A percentile compares a stretch with the other conserved stretches of the same genome.
Evolutionary conservation across 139 green algal genomes (phyloP).

Genomic region (Astrephomene gubernaculifera): DNA sequence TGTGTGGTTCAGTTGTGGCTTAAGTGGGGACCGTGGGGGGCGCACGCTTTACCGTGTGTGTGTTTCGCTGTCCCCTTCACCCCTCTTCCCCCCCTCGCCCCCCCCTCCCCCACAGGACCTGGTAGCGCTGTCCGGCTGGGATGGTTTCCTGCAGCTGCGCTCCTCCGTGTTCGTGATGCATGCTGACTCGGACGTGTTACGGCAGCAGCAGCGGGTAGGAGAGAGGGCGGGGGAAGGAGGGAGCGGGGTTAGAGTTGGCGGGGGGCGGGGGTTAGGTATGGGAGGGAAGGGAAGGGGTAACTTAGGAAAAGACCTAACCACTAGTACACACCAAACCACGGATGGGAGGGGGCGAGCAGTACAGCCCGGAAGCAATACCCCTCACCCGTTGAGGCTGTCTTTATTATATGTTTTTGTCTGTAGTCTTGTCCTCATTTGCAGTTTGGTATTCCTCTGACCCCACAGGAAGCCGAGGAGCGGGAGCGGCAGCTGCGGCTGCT

Average conservation of each 20-base stretch:
- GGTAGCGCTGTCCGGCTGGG: constrained; percentile 55
- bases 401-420: no score
- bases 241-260: background rate
- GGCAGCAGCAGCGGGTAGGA: constrained; percentile 52
- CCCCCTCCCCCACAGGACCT: constrained; percentile 41
- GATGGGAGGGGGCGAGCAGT: no score
- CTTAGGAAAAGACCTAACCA: no score
- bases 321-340: no score
- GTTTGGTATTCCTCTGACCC: no score
- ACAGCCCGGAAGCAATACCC: no score
- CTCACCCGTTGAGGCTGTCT: no score
- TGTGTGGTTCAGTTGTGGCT: background rate
- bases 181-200: constrained; percentile 21
- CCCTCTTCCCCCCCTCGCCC: background rate
- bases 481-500: constrained; percentile 32
- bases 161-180: constrained; percentile 66
- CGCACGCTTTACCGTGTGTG: no score
- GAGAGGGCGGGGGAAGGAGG: background rate
- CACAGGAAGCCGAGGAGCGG: constrained; percentile 25
- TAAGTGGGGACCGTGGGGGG: background rate
- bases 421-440: no score
- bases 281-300: no score
- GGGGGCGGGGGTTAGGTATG: no score
- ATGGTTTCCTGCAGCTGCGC: constrained; percentile 58
- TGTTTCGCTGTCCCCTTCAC: no score